phyloP scores from a whole-genome alignment of 495 filamentous ascomycete species.

The Penicillium bialowiezense region DNA sequence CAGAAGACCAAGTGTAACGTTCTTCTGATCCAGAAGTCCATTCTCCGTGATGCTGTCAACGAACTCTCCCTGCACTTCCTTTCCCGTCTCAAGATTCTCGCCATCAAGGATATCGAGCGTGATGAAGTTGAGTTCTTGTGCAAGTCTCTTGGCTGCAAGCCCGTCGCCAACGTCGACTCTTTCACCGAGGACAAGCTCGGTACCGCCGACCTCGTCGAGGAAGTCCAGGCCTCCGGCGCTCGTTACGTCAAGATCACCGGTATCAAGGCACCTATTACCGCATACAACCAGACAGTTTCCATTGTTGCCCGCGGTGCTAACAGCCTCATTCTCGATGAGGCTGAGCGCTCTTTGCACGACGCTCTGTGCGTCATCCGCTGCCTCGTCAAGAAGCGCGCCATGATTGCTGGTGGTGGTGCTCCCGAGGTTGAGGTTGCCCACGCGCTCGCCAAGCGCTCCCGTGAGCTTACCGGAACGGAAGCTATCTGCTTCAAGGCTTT shows the following conservation, averaged over 20 bases:
- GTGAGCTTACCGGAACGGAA: constrained; percentile 82
- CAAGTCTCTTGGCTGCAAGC: constrained; percentile 97
- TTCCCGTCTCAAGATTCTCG: constrained; percentile 91
- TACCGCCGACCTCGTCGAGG: constrained; percentile 91
- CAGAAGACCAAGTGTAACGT: constrained; percentile 99
- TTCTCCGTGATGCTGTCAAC: constrained; percentile 95
- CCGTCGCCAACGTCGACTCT: constrained; percentile 96
- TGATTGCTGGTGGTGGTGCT: constrained; percentile 94
- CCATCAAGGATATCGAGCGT: constrained; percentile 94
- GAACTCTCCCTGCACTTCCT: constrained; percentile 96
- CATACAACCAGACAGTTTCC: constrained; percentile 78
- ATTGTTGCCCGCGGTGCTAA: constrained; percentile 95
- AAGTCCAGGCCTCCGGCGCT: constrained; percentile 80
- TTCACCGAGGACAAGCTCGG: constrained; percentile 99
- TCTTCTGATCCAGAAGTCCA: constrained; percentile 96
- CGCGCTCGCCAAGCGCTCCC: constrained; percentile 73
- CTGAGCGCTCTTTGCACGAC: constrained; percentile 92
- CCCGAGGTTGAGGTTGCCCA: constrained; percentile 94
- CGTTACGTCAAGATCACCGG: constrained; percentile 94
- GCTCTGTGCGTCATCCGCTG: constrained; percentile 97
- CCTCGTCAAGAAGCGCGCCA: constrained; percentile 96
- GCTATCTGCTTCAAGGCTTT: constrained; percentile 98
- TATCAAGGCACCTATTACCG: constrained; percentile 58
- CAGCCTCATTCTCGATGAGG: constrained; percentile 90
- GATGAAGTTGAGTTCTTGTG: constrained; percentile 99